Evolutionary conservation across 2,329 filamentous ascomycete species (phyloP).

Genomic region (Dothistroma septosporum): DNA sequence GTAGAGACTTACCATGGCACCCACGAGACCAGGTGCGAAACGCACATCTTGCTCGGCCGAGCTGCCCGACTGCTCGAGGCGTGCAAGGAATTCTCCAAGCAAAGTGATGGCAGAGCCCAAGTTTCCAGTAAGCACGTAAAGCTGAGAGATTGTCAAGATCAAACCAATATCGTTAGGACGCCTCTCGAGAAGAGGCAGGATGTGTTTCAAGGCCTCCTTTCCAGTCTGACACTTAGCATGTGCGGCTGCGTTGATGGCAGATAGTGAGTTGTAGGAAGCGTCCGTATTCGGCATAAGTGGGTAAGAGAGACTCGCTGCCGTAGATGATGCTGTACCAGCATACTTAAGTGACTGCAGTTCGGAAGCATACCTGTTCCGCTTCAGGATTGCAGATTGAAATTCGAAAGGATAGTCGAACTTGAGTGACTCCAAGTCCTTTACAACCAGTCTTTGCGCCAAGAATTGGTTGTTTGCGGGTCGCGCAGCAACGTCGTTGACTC

Average conservation of each 20-base stretch:
- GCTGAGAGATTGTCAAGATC: slow-evolving; percentile 72
- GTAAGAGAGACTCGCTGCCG: slow-evolving; percentile 47
- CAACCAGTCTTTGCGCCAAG: slow-evolving; percentile 59
- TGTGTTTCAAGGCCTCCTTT: slow-evolving; percentile 64
- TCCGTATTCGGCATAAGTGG: slow-evolving; percentile 42
- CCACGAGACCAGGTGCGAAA: slow-evolving; percentile 80
- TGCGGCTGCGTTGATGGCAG: slow-evolving; percentile 70
- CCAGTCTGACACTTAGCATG: slow-evolving; percentile 60
- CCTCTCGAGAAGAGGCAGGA: slow-evolving; percentile 66
- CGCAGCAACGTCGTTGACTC: slow-evolving; percentile 59
- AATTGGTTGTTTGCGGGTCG: slow-evolving; percentile 59
- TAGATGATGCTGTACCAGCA: slow-evolving; percentile 57
- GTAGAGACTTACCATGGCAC: slow-evolving; percentile 74
- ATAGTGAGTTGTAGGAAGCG: slow-evolving; percentile 49
- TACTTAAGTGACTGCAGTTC: slow-evolving; percentile 66
- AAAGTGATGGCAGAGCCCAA: slow-evolving; percentile 68
- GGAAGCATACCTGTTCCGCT: slow-evolving; percentile 61
- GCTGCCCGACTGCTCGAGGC: slow-evolving; percentile 60
- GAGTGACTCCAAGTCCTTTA: slow-evolving; percentile 50
- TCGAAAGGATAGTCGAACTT: slow-evolving; percentile 64
- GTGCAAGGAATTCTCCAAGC: slow-evolving; percentile 69
- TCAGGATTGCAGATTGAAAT: slow-evolving; percentile 62
- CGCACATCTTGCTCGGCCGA: slow-evolving; percentile 63
- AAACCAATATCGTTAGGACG: slow-evolving; percentile 77
- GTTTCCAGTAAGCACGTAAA: slow-evolving; percentile 71